Evolutionary conservation across 129 eudicot species (phyloP), one percentile per base, ranked within the genome.

Genomic region (Oenanthe sinensis): DNA sequence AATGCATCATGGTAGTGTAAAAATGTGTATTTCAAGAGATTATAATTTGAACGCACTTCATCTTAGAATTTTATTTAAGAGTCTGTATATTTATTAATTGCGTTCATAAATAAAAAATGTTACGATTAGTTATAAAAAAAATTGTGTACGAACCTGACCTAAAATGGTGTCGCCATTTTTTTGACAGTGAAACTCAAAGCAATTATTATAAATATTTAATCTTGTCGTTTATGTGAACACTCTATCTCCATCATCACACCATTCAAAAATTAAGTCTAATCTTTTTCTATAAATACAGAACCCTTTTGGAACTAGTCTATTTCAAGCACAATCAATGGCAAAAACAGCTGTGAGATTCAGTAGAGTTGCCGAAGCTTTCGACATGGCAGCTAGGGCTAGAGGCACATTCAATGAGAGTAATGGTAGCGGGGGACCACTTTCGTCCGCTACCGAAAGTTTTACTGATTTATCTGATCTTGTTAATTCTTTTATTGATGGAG

Each of bases 281-380:
- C 37, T 48, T 20, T 46, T 20, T 40, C 30, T 78, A 67, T 68
- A 50, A 67, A 14, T 20, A n/a, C 65, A 46, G 0, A 78, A 16
- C 40, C 17, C 39, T 36, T 78, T 33, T 24, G 13, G 33, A 30
- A 77, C 19, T 22, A 12, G n/a, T 6, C 42, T 71, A 5, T 48
- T 33, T 5, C 55, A 14, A 48, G 42, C 40, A 52, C 0, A 30
- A 12, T 37, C 7, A 16, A 8, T 36, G n/a, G 45, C 44, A 40
- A 60, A 16, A 48, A 37, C 30, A 24, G 81, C 86, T 73, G 86
- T 85, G 75, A 87, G 83, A 62, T 93, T 89, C 82, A 79, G 81
- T 79, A 84, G 96, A 69, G 82, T 91, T 17, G 97, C 91, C 48
- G 91, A 84, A 36, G 97, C 90, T 0, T 93, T 93, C 71, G 89